Percentiles rank a stretch among this genome's conserved stretches.
These are phyloP conservation scores for Arthrobotrys iridis DNA, from an alignment of 2,329 filamentous ascomycete species.

Conservation along the genomic window DNA sequence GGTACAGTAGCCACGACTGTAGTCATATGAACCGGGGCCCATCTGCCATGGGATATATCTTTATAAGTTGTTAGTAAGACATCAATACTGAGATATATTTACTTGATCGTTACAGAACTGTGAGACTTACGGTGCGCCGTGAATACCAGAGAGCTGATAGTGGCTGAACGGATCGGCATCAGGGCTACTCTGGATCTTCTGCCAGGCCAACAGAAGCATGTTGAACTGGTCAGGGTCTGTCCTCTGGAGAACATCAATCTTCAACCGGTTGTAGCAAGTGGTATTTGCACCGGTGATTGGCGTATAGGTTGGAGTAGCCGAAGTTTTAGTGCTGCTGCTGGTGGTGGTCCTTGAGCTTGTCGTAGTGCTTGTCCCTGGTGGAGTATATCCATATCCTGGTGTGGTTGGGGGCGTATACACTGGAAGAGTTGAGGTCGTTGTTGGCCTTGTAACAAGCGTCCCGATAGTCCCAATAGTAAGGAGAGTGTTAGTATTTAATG, in stretches of 20 bases:
- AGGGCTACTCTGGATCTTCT: constrained; percentile 48
- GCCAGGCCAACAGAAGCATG: constrained; percentile 56
- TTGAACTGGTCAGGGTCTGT: constrained; percentile 54
- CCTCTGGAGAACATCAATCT: constrained; percentile 47
- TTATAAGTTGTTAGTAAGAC: neutral
- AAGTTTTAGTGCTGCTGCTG: constrained; percentile 18
- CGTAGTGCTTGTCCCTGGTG: constrained; percentile 11
- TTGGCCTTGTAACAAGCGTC: constrained; percentile 2
- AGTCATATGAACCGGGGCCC: constrained; percentile 31
- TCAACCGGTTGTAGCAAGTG: constrained; percentile 49
- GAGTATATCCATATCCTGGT: constrained; percentile 33
- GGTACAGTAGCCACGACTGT: constrained; percentile 57
- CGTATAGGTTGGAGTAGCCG: constrained; percentile 39
- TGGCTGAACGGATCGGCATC: constrained; percentile 55
- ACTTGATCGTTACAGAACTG: neutral
- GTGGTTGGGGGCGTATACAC: constrained; percentile 25
- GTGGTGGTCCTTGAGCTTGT: constrained; percentile 3
- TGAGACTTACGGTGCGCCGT: constrained; percentile 52
- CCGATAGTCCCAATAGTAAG: constrained; percentile 8
- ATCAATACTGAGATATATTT: neutral
- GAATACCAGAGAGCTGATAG: constrained; percentile 55
- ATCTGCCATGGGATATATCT: constrained; percentile 51
- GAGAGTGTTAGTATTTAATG: neutral
- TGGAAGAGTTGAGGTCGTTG: constrained; percentile 12
- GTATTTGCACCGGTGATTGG: constrained; percentile 45